Evolutionary conservation across 2,329 filamentous ascomycete genomes (phyloP).

Genomic region (Fusarium algeriense): DNA sequence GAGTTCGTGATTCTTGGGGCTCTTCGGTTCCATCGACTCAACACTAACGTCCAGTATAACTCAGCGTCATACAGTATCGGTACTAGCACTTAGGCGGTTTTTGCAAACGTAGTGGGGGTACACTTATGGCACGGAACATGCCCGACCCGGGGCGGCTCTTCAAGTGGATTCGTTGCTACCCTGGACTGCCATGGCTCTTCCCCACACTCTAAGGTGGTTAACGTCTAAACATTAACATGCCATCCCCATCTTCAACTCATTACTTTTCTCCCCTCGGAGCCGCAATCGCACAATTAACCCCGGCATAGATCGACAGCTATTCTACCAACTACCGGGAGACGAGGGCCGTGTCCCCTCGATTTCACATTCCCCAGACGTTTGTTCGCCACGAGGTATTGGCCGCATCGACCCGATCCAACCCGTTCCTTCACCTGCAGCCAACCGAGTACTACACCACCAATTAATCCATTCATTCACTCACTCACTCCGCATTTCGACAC

Average conservation of each 20-base stretch:
- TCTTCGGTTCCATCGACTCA: too few species aligned
- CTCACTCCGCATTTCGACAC: not conserved
- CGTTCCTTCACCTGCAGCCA: constrained; percentile 13
- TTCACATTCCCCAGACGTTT: constrained; percentile 10
- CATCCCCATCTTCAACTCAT: constrained; percentile 31
- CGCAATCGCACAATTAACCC: constrained; percentile 29
- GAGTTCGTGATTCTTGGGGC: not conserved
- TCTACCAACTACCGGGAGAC: constrained; percentile 23
- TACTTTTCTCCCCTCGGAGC: constrained; percentile 29
- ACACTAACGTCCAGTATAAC: not conserved
- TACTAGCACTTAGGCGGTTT: constrained; percentile 3
- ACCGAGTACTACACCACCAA: not conserved
- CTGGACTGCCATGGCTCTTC: constrained; percentile 5
- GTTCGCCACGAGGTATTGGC: constrained; percentile 32
- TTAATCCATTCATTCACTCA: not conserved
- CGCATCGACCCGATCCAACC: constrained; percentile 39
- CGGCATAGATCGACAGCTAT: constrained; percentile 7
- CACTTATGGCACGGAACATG: constrained; percentile 27
- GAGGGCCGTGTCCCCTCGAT: constrained; percentile 24
- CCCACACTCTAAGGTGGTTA: constrained; percentile 16
- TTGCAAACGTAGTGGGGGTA: constrained; percentile 12
- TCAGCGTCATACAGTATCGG: not conserved
- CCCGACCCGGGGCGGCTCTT: not conserved
- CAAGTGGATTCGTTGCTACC: not conserved
- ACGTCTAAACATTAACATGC: constrained; percentile 27